Conservation (phyloP, 2,329 filamentous ascomycete species). For the Dothistroma septosporum region DNA sequence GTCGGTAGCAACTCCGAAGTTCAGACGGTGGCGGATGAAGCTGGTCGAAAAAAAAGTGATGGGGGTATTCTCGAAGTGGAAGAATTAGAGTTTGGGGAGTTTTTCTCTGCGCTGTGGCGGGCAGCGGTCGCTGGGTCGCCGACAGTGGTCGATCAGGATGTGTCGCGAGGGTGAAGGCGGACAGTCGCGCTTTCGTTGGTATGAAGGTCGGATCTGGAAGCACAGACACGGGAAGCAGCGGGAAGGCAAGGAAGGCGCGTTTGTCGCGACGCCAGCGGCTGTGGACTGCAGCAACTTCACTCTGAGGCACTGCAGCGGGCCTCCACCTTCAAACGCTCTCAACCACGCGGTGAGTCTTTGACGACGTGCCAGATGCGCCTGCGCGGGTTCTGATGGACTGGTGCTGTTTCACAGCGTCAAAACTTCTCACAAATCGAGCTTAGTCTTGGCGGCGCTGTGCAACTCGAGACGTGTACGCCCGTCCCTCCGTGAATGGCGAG, state of each 20-base stretch:
- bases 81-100: not conserved
- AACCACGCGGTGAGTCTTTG: not conserved
- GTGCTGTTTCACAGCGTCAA: slow-evolving; percentile 1
- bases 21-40: not conserved
- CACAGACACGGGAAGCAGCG: not conserved
- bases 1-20: not conserved
- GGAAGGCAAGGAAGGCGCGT: slow-evolving; percentile 1
- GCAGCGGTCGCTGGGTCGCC: not conserved
- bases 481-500: not conserved
- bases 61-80: not conserved
- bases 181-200: not conserved
- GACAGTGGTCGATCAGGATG: not conserved
- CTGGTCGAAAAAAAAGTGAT: not conserved
- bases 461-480: slow-evolving; percentile 3
- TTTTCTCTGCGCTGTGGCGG: not conserved
- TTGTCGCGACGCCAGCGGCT: not conserved
- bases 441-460: slow-evolving; percentile 1
- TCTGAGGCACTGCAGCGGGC: not conserved
- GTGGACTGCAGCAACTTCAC: not conserved
- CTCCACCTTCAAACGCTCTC: not conserved
- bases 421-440: slow-evolving; percentile 6
- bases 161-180: not conserved
- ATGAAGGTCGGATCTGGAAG: not conserved
- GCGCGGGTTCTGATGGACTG: not conserved
- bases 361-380: slow-evolving; percentile 2